These are phyloP conservation scores for Melaleuca alternifolia DNA, from an alignment of 345 rosid species.

Conservation along the genomic window DNA sequence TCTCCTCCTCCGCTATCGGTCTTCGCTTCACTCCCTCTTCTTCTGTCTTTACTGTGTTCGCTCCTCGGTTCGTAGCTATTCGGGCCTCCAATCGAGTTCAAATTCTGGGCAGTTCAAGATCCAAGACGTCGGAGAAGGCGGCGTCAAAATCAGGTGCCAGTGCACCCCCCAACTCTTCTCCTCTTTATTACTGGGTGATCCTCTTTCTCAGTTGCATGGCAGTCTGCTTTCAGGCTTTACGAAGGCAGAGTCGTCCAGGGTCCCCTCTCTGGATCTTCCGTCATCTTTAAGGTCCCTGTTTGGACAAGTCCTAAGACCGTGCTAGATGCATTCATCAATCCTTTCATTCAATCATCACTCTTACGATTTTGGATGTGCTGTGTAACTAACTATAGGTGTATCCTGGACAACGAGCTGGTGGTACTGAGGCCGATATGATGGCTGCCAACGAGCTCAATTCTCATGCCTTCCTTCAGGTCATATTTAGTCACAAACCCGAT, in stretches of 20 bases:
- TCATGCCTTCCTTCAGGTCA: slow-evolving; percentile 85
- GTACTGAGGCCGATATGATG: slow-evolving; percentile 91
- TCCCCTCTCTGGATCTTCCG: slow-evolving; percentile 49
- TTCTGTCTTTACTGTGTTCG: not conserved
- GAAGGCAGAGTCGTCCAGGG: slow-evolving; percentile 89
- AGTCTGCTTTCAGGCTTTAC: slow-evolving; percentile 75
- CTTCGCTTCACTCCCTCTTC: not conserved
- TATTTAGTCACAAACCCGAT: not conserved
- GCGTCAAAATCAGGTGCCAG: slow-evolving; percentile 59
- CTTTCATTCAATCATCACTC: not conserved
- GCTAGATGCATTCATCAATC: not conserved
- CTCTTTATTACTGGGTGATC: not conserved
- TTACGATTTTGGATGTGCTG: not conserved
- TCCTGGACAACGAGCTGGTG: slow-evolving; percentile 80
- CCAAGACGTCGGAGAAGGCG: slow-evolving; percentile 89
- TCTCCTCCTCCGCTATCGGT: not conserved
- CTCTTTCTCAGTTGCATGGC: slow-evolving; percentile 26
- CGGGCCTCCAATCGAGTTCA: slow-evolving; percentile 34
- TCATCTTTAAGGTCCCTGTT: slow-evolving; percentile 55
- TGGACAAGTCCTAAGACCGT: not conserved
- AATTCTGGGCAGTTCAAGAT: slow-evolving; percentile 28
- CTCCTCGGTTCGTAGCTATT: slow-evolving; percentile 29
- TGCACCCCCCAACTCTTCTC: not conserved
- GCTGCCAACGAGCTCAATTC: slow-evolving; percentile 90
- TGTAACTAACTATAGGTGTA: slow-evolving; percentile 46